phyloP scores from a whole-genome alignment of 2,329 filamentous ascomycete genomes.

The Talaromyces sp. region DNA sequence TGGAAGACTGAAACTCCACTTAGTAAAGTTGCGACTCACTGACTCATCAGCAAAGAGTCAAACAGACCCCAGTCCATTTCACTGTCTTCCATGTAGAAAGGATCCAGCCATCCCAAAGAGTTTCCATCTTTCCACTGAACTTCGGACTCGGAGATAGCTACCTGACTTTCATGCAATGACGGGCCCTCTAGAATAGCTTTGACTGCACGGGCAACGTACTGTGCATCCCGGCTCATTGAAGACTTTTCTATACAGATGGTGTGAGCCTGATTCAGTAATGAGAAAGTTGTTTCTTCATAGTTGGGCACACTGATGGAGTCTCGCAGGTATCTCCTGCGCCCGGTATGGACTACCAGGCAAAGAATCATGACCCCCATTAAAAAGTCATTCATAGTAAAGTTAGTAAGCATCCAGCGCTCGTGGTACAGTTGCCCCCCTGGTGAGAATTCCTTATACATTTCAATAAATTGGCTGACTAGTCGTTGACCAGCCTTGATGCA shows the following conservation, averaged over 20 bases:
- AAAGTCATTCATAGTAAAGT: constrained; percentile 32
- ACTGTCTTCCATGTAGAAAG: constrained; percentile 1
- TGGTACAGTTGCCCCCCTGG: constrained; percentile 25
- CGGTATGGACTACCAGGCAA: constrained; percentile 23
- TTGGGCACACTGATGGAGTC: background rate
- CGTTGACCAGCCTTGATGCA: constrained; percentile 24
- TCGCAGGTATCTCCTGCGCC: constrained; percentile 6
- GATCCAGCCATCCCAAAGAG: constrained; percentile 3
- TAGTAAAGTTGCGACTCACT: no score
- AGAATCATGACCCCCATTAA: constrained; percentile 28
- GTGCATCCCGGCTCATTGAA: constrained; percentile 20
- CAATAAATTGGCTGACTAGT: constrained; percentile 25
- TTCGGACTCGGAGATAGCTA: no score
- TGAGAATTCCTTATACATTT: constrained; percentile 28
- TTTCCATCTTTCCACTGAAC: background rate
- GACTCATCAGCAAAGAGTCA: background rate
- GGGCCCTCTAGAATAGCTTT: constrained; percentile 9
- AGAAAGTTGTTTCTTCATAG: constrained; percentile 6
- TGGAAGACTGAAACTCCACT: background rate
- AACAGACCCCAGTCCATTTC: constrained; percentile 4
- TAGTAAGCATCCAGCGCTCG: constrained; percentile 29
- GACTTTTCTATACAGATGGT: constrained; percentile 23
- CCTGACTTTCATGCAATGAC: background rate
- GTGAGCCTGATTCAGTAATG: constrained; percentile 16
- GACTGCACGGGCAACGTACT: constrained; percentile 22